Evolutionary conservation across 2,329 filamentous ascomycete genomes (phyloP), one percentile per base, ranked within the genome.

Genomic region (Fusarium sambucinum): DNA sequence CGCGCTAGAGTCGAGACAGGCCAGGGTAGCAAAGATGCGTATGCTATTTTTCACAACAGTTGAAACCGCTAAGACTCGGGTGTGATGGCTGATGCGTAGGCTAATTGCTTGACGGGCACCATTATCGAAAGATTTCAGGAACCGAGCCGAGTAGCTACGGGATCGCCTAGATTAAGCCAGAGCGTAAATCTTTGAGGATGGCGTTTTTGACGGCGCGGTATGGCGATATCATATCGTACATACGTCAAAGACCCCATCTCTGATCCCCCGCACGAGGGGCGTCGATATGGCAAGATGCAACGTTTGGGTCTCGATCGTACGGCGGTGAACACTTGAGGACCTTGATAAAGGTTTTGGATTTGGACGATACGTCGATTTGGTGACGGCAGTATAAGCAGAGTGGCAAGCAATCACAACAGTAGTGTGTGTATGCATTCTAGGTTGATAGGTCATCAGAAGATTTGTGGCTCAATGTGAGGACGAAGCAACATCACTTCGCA

Each of bases 1-100:
- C 50, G 59, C 56, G 55, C 57, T 44, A 54, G 52, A 58, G 59
- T 58, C 50, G 59, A 63, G 59, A 50, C 50, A 52, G 50, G 27
- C 59, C 48, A 58, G 69, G 69, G 40, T 64, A 60, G 35, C 50
- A 56, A 48, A 70, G 63, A 73, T 61, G 69, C 53, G 53, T 69
- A 44, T 73, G 56, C 72, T 74, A 74, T 74, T 74, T 74, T 74
- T 66, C 69, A 72, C 70, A 66, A 70, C 68, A 74, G 57, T 71
- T 63, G 72, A 74, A 74, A 74, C 72, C 64, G 58, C 72, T 74
- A 74, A 66, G 57, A 45, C 54, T 60, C 60, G 60, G 62, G 50
- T 66, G 67, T 57, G 47, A 35, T 71, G 63, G 64, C 55, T 63
- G 61, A 63, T 58, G 45, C 51, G 47, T 47, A 47, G 60, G 62